These are phyloP conservation scores for Ogataea corticis DNA, from an alignment of 805 yeast genomes.

Conservation along the genomic window DNA sequence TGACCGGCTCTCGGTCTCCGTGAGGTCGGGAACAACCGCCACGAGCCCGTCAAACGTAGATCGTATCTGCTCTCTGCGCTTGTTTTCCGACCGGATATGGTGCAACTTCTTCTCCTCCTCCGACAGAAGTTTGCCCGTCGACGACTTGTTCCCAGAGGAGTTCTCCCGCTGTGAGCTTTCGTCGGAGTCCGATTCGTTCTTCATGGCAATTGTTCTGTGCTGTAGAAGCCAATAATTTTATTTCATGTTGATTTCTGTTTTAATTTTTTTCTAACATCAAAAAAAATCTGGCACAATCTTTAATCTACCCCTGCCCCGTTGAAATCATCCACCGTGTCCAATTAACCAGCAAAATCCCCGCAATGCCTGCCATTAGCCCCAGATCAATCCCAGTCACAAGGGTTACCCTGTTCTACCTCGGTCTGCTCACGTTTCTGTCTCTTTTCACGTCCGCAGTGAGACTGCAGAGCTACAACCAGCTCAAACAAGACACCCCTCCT, in stretches of 20 bases:
- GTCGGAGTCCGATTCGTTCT: neutral
- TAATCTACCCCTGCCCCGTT: neutral
- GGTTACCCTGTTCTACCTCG: slow-evolving; percentile 48
- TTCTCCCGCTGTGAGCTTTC: neutral
- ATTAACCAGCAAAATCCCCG: neutral
- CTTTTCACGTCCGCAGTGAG: slow-evolving; percentile 43
- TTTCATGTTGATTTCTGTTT: too few species aligned
- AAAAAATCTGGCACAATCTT: too few species aligned
- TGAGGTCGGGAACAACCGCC: slow-evolving; percentile 69
- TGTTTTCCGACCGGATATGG: slow-evolving; percentile 63
- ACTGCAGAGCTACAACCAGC: slow-evolving; percentile 34
- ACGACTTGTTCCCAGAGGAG: neutral
- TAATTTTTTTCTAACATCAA: too few species aligned
- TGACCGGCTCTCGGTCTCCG: slow-evolving; percentile 71
- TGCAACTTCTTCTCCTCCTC: slow-evolving; percentile 37
- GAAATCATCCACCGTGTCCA: neutral
- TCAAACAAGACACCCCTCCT: slow-evolving; percentile 20
- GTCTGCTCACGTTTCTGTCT: slow-evolving; percentile 42
- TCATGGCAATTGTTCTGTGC: too few species aligned
- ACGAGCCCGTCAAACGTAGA: slow-evolving; percentile 79
- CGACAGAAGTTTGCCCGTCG: slow-evolving; percentile 22
- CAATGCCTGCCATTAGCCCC: slow-evolving; percentile 24
- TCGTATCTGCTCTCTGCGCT: slow-evolving; percentile 81
- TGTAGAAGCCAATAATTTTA: too few species aligned
- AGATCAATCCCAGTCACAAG: slow-evolving; percentile 37